Evolutionary conservation across 148 eudicot species (phyloP).

Genomic region (Cornus kousa): DNA sequence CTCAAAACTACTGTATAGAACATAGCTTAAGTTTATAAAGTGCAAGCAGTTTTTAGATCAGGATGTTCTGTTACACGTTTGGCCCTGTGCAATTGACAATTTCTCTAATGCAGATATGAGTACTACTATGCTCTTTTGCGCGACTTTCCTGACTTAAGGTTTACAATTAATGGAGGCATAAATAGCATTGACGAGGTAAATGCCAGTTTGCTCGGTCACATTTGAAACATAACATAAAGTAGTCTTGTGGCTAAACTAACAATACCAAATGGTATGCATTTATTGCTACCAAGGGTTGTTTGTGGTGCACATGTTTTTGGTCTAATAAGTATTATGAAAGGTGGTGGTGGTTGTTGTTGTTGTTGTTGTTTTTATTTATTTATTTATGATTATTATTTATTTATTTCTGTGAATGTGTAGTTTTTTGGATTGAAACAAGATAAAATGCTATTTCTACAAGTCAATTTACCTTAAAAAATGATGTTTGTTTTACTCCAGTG

Average conservation of each 20-base stretch:
- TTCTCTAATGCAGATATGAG: conserved; percentile 67
- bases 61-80: not conserved
- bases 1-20: not conserved
- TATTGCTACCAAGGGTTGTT: not conserved
- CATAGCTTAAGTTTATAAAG: not conserved
- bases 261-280: not conserved
- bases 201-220: not conserved
- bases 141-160: conserved; percentile 87
- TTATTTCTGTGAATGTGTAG: not conserved
- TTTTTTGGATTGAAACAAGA: not conserved
- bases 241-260: conserved; percentile 1
- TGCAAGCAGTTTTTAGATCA: not conserved
- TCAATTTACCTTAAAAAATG: not conserved
- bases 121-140: conserved; percentile 86
- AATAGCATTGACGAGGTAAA: conserved; percentile 79
- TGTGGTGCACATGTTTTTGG: not conserved
- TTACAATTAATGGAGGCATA: conserved; percentile 95
- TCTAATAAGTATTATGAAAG: not conserved
- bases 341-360: no score
- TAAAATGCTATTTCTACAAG: not conserved
- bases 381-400: no score
- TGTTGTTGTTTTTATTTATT: no score
- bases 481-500: not conserved
- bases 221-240: not conserved
- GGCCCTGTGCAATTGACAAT: not conserved